phyloP scores from a whole-genome alignment of 495 filamentous ascomycete species.

The Neurospora sp. region DNA sequence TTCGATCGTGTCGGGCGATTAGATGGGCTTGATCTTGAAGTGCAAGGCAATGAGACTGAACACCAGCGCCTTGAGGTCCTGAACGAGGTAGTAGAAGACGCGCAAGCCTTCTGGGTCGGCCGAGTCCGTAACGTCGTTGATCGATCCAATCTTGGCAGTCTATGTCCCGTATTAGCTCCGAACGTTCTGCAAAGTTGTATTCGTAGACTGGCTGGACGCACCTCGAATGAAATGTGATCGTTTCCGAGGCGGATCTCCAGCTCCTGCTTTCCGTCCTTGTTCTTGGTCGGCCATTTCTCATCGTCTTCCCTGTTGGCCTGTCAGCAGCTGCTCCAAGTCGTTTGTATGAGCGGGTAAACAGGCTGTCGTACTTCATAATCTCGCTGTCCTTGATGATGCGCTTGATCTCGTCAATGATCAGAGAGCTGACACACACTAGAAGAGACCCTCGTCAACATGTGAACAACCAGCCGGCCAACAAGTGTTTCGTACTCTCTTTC shows the following conservation, averaged over 20 bases:
- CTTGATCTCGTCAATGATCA: conserved; percentile 92
- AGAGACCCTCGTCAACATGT: neutral
- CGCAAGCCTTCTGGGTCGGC: conserved; percentile 91
- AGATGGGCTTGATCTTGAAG: conserved; percentile 97
- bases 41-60: conserved; percentile 95
- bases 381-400: conserved; percentile 95
- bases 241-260: conserved; percentile 89
- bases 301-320: conserved; percentile 73
- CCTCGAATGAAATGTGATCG: conserved; percentile 98
- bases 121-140: conserved; percentile 94
- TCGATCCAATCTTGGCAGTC: conserved; percentile 97
- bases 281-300: conserved; percentile 98
- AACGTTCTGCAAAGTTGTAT: neutral
- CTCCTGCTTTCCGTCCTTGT: conserved; percentile 96
- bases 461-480: neutral
- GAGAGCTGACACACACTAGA: conserved; percentile 88
- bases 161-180: conserved; percentile 31
- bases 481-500: conserved; percentile 80
- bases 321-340: conserved; percentile 16
- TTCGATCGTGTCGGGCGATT: conserved; percentile 10
- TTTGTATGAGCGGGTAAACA: neutral
- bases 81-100: conserved; percentile 99
- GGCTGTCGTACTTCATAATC: conserved; percentile 74
- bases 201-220: conserved; percentile 20
- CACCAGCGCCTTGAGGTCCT: conserved; percentile 92